Base-by-base conservation (phyloP, 306 rosid species). In the Chamaecrista fasciculata region DNA sequence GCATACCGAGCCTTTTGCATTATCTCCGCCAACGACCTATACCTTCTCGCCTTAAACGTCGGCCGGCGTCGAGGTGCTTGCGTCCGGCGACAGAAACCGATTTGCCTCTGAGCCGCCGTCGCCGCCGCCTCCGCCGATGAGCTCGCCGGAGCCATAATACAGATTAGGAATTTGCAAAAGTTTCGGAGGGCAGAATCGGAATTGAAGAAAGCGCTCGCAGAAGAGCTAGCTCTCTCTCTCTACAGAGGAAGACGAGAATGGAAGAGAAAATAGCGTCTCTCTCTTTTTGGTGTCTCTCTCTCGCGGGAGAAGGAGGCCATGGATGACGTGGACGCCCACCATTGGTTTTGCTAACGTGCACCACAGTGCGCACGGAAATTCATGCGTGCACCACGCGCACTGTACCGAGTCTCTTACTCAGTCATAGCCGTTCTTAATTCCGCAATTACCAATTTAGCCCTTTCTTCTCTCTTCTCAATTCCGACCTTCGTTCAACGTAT, bases 141-240 rank as follows among this genome's bases (percentile, higher is more conserved):
- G 69, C 67, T 42, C 66, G 81, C 78, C 9, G 95, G 90, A 77
- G 92, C 79, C 95, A 88, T 91, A 56, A 49, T 69, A 42, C 34
- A 24, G 52, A 46, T 28, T 43, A 33, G 68, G 25, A 53, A 71
- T 76, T 48, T 47, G 14, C 59, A 62, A 62, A 21, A 63, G 56
- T 31, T 26, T 3, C 4, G 2, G 43, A 62, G 76, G 76, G 69
- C 15, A 70, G 63, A 67, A 82, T 70, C 67, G 90, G 77, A 79
- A 86, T n/a, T 0, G 51, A 39, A 16, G 29, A 33, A 47, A 14
- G 34, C 5, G 15, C 33, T 18, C 18, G 1, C 50, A 71, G 66
- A 73, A 47, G 40, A n/a, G n/a, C n/a, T n/a, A n/a, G n/a, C n/a
- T n/a, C n/a, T n/a, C n/a, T n/a, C n/a, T n/a, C n/a, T 33, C 15